Conservation (phyloP, 2,329 filamentous ascomycete genomes). For the Cyanodermella asteris region DNA sequence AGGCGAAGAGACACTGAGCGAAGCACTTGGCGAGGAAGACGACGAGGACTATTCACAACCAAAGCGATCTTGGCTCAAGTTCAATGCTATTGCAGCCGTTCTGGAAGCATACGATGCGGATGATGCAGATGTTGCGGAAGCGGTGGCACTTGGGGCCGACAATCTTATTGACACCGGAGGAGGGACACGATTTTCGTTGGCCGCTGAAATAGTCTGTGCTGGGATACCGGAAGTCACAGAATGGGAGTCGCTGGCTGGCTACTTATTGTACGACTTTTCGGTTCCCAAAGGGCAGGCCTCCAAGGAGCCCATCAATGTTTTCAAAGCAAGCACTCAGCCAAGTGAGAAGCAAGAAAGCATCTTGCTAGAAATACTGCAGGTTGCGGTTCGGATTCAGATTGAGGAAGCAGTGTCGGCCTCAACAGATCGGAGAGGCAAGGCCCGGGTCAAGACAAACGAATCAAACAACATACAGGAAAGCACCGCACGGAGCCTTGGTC, state of each 20-base stretch:
- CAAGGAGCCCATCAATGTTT: constrained; percentile 36
- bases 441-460: constrained; percentile 41
- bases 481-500: constrained; percentile 54
- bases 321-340: constrained; percentile 54
- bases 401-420: constrained; percentile 41
- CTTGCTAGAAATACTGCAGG: constrained; percentile 67
- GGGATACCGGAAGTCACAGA: constrained; percentile 58
- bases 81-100: constrained; percentile 75
- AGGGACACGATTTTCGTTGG: constrained; percentile 68
- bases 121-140: constrained; percentile 32
- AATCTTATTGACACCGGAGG: constrained; percentile 37
- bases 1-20: constrained; percentile 54
- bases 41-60: constrained; percentile 54
- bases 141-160: constrained; percentile 19
- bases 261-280: constrained; percentile 82
- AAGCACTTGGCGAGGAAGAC: constrained; percentile 47
- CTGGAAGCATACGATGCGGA: constrained; percentile 54
- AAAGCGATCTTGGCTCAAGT: constrained; percentile 65
- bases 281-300: constrained; percentile 32
- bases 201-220: constrained; percentile 67
- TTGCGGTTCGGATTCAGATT: constrained; percentile 56
- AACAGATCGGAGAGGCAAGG: constrained; percentile 30
- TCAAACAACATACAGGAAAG: constrained; percentile 51
- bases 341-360: constrained; percentile 59
- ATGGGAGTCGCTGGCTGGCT: constrained; percentile 77